Conservation (phyloP, 108 stramenopile species). For the Cyclotella atomus region DNA sequence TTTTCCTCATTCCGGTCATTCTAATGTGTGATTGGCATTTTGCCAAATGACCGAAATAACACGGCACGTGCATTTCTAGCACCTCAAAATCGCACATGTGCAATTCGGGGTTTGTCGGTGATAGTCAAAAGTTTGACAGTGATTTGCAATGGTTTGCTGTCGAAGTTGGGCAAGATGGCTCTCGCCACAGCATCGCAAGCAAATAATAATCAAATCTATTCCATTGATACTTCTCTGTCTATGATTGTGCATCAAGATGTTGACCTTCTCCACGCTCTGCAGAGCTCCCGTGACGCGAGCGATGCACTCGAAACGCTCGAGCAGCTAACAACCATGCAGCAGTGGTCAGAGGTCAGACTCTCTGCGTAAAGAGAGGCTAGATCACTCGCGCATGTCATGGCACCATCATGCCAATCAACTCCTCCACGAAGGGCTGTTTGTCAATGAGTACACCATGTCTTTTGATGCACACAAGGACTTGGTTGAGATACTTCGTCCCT, state of each 20-base stretch:
- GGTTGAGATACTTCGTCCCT: background rate
- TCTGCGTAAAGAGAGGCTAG: background rate
- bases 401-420: background rate
- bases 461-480: background rate
- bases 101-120: background rate
- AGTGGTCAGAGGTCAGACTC: background rate
- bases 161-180: background rate
- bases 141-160: background rate
- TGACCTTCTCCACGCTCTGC: background rate
- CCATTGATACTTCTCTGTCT: background rate
- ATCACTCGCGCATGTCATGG: background rate
- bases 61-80: background rate
- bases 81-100: background rate
- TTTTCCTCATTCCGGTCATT: too few species aligned
- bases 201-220: background rate
- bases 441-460: slow-evolving; percentile 15
- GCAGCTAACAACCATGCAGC: background rate
- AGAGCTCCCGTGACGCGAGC: background rate
- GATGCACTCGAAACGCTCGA: background rate
- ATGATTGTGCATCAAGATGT: too few species aligned
- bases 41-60: background rate
- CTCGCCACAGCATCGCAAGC: background rate
- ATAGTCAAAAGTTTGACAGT: background rate
- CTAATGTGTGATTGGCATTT: background rate
- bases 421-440: background rate